Base-by-base conservation (phyloP, 2,329 filamentous ascomycete species). In the Claviceps sp. region DNA sequence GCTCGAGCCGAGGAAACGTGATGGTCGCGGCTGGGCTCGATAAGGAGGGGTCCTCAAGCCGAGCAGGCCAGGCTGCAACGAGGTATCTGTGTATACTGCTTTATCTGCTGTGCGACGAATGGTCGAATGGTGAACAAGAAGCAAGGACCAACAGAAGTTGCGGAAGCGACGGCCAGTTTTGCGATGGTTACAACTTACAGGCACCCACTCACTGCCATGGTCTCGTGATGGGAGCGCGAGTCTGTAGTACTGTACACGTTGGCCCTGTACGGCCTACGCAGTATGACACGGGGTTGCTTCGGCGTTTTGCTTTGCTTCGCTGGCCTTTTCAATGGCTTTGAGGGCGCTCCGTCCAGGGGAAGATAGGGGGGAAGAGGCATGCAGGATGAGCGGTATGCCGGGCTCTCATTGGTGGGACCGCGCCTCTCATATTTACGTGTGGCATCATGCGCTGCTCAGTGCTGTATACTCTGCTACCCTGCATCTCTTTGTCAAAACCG, bases 301-400 rank as follows among this genome's bases (percentile, higher is more conserved):
- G 29, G 29, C 8, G 29, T 29, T 29, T 29, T 11, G 29, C 29
- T 29, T 29, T 29, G 29, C 29, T 29, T 29, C 9, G 56, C 52
- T 56, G 52, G 56, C 56, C 56, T 57, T 56, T 57, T 57, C 48
- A 52, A 50, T 37, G 29, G 22, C 26, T 38, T 5, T 16, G 13
- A 13, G 40, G 17, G n/a, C 8, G 46, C 36, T n/a, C 17, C 17
- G 26, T 37, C 40, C 38, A 17, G 13, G 17, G 14, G 9, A 46
- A 23, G 4, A 11, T 22, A 44, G 20, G 22, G 20, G 22, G 17
- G 26, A 22, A 3, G 4, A 45, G 23, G 16, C 29, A 29, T 29
- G 29, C 29, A 29, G 29, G 13, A 22, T 11, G 13, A 45, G 22
- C 23, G 17, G 34, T 23, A 20, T 39, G 36, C 36, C 37, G 34